Evolutionary conservation across 1,284 basidiomycete genomes (phyloP).

Genomic region (Cerioporus squamosus): DNA sequence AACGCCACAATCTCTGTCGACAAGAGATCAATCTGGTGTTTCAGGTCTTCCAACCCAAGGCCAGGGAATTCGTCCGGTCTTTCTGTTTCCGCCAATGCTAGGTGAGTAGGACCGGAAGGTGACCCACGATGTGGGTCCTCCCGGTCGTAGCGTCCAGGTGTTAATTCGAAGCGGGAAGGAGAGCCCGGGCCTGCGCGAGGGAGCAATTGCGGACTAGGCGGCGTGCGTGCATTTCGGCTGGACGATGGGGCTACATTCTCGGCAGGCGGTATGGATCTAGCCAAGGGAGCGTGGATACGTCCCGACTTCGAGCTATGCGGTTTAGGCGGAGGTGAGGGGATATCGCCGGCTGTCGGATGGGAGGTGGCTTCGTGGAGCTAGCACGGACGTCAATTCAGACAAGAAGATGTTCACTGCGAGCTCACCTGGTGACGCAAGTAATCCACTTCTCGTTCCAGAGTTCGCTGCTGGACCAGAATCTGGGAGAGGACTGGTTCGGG

Average conservation of each 20-base stretch:
- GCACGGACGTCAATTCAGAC: not conserved
- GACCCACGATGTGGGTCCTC: not conserved
- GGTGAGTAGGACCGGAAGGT: not conserved
- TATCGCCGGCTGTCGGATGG: not conserved
- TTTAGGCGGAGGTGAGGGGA: not conserved
- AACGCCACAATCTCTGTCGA: constrained; percentile 40
- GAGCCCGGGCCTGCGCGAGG: not conserved
- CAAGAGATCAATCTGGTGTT: constrained; percentile 41
- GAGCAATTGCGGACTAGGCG: constrained; percentile 12
- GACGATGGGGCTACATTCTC: no score
- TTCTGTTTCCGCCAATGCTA: not conserved
- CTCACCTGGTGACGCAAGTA: constrained; percentile 8
- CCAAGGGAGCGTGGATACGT: no score
- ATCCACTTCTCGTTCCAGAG: constrained; percentile 20
- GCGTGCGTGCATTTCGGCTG: not conserved
- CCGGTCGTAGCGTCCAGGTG: not conserved
- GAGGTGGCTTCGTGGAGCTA: not conserved
- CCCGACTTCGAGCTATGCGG: no score
- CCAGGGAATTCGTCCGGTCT: not conserved
- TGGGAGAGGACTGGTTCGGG: not conserved
- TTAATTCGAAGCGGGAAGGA: constrained; percentile 10
- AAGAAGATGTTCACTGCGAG: not conserved
- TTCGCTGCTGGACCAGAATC: constrained; percentile 8
- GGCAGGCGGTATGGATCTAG: not conserved
- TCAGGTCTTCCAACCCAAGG: constrained; percentile 29